Conservation (phyloP, 768 basidiomycete genomes). For the Galerina sulciceps region DNA sequence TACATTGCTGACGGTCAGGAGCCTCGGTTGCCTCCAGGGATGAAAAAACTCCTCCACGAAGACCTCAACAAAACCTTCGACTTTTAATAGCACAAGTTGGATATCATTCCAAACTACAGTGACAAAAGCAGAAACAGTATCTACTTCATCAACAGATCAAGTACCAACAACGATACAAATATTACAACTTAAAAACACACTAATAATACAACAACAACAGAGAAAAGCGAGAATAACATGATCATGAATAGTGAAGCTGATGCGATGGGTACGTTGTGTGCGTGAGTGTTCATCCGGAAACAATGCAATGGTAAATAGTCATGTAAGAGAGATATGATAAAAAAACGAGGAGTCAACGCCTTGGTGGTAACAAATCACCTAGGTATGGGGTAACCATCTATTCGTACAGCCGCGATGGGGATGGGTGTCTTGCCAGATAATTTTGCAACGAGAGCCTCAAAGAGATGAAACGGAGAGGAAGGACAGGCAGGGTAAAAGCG, state of each 20-base stretch:
- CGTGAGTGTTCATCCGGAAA: conserved; percentile 3
- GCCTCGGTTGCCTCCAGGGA: conserved; percentile 86
- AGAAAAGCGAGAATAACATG: neutral
- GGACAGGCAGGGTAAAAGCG: conserved; percentile 7
- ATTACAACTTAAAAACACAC: neutral
- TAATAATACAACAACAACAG: conserved; percentile 12
- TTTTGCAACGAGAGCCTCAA: neutral
- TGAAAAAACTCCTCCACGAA: conserved; percentile 83
- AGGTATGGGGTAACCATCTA: too few relatives aligned
- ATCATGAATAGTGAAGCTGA: neutral
- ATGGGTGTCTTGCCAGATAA: too few relatives aligned
- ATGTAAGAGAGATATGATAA: conserved; percentile 4
- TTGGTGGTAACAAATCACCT: too few relatives aligned
- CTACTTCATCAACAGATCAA: too few relatives aligned
- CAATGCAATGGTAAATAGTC: conserved; percentile 6
- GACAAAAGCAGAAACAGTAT: neutral
- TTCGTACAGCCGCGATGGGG: too few relatives aligned
- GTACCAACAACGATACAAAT: too few relatives aligned
- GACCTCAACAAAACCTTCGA: conserved; percentile 90
- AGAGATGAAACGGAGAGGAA: neutral
- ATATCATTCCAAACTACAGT: conserved; percentile 1
- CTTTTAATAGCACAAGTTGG: conserved; percentile 42
- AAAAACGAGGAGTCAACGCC: neutral
- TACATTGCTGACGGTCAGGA: conserved; percentile 56
- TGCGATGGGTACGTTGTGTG: neutral